Evolutionary conservation across 2,329 filamentous ascomycete species (phyloP).

Genomic region (Apiospora sp.): DNA sequence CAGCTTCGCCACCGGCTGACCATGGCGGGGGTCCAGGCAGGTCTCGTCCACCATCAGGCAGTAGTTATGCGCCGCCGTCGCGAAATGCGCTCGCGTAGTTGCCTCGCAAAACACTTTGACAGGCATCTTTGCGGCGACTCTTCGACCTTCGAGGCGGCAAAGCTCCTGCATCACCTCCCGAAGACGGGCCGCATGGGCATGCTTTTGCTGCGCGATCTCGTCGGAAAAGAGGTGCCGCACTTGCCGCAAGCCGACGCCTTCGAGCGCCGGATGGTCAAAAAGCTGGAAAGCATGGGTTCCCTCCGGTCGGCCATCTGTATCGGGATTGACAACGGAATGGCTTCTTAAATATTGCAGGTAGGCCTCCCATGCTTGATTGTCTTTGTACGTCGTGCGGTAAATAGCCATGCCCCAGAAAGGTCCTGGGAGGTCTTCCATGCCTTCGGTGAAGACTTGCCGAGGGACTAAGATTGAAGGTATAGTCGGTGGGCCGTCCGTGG

Average conservation of each 20-base stretch:
- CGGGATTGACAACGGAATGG: not conserved
- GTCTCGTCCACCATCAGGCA: not conserved
- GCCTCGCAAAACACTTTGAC: not conserved
- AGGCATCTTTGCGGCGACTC: no score
- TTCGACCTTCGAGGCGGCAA: no score
- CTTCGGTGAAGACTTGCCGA: no score
- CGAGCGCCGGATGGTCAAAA: not conserved
- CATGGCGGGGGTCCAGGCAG: not conserved
- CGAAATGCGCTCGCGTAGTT: not conserved
- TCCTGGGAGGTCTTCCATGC: no score
- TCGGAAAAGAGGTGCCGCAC: not conserved
- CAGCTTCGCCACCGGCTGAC: not conserved
- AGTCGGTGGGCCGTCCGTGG: no score
- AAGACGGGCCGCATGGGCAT: not conserved
- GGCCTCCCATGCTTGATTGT: not conserved
- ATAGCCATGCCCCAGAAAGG: not conserved
- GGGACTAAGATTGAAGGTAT: no score
- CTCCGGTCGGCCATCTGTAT: not conserved
- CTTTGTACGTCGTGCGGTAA: not conserved
- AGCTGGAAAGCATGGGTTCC: not conserved
- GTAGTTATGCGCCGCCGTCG: not conserved
- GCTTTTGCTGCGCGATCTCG: not conserved
- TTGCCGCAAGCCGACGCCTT: not conserved
- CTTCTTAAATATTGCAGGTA: not conserved
- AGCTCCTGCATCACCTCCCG: no score